A percentile compares a stretch with the other conserved stretches of the same genome.
These are phyloP conservation scores for Suillus tomentosus DNA, from an alignment of 768 basidiomycete genomes.

Conservation along the genomic window DNA sequence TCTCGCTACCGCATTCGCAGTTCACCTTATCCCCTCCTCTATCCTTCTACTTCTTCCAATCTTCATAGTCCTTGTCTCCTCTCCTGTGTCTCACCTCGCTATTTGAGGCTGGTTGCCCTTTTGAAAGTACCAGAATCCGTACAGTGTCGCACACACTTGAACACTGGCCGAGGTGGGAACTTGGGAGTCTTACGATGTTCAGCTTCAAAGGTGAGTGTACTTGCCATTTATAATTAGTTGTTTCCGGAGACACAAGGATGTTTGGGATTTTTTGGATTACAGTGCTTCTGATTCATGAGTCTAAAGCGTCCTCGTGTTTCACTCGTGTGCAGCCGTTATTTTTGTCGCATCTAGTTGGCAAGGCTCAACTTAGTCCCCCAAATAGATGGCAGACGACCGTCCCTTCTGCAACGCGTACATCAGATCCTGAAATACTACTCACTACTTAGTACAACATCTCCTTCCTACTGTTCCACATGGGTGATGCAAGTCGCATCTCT, in stretches of 20 bases:
- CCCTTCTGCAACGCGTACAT: neutral
- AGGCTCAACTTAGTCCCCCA: neutral
- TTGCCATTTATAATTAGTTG: no score
- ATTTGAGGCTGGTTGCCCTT: neutral
- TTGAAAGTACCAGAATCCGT: no score
- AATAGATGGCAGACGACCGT: neutral
- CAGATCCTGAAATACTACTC: no score
- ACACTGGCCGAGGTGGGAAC: no score
- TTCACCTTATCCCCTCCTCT: constrained; percentile 72
- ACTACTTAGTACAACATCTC: no score
- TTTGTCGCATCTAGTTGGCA: neutral
- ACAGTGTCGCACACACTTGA: no score
- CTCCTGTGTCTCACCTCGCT: constrained; percentile 68
- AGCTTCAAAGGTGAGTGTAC: no score
- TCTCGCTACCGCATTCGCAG: constrained; percentile 67
- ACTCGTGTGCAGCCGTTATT: neutral
- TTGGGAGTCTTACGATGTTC: no score
- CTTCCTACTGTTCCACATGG: no score
- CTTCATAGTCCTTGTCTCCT: constrained; percentile 62
- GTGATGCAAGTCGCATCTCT: neutral
- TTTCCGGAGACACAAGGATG: no score
- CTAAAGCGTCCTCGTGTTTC: neutral
- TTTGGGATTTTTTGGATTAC: no score
- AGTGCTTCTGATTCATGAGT: no score
- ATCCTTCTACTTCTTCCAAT: constrained; percentile 67